phyloP scores from a whole-genome alignment of 371 early-diverging fungal genomes.

The Chytridiales sp. region DNA sequence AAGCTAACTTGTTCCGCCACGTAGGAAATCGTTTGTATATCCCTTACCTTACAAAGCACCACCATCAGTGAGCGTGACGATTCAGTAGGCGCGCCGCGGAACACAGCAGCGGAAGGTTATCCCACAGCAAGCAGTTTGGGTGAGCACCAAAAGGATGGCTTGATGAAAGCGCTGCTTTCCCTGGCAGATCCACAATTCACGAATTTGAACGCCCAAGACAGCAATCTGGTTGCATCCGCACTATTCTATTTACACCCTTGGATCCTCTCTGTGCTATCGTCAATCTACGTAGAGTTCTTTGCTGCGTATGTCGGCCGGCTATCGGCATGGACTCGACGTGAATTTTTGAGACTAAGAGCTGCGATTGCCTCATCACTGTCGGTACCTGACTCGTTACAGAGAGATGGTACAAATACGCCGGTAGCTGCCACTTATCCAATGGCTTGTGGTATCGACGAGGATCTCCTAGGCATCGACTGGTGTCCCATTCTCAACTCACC shows the following conservation, averaged over 20 bases:
- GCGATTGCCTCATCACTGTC: background rate
- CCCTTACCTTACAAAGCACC: too few species aligned
- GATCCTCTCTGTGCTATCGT: background rate
- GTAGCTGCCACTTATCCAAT: background rate
- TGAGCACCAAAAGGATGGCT: too few species aligned
- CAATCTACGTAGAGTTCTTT: background rate
- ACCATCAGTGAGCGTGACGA: too few species aligned
- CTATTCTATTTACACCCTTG: constrained; percentile 9
- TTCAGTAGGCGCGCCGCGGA: too few species aligned
- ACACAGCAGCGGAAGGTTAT: too few species aligned
- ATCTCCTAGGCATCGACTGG: background rate
- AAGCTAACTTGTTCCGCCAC: too few species aligned
- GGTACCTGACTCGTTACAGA: too few species aligned
- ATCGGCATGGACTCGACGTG: background rate
- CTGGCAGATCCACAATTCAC: background rate
- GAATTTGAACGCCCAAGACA: background rate
- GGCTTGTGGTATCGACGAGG: background rate
- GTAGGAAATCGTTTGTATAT: too few species aligned
- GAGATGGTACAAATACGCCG: background rate
- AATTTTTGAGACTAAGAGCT: constrained; percentile 10
- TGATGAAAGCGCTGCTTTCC: too few species aligned
- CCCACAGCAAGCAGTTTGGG: too few species aligned
- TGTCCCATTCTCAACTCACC: too few species aligned
- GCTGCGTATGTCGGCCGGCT: background rate
- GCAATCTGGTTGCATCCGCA: constrained; percentile 6